phyloP scores from a whole-genome alignment of 805 yeast species.

The Zygotorulaspora chibaensis region DNA sequence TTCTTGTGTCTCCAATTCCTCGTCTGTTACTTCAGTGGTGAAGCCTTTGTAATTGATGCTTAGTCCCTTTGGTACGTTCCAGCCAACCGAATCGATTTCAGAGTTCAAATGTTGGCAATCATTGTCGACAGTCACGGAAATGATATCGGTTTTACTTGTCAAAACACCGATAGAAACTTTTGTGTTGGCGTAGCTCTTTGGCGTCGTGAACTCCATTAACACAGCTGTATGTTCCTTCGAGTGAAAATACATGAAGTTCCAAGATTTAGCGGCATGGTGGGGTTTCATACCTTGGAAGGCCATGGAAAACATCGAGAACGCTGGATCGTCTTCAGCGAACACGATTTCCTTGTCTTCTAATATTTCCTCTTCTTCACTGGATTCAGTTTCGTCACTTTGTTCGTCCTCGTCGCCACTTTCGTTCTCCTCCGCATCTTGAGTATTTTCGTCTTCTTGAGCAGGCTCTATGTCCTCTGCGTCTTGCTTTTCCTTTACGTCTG shows the following conservation, averaged over 20 bases:
- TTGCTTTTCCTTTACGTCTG: constrained; percentile 8
- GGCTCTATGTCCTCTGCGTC: constrained; percentile 7
- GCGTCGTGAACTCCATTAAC: constrained; percentile 94
- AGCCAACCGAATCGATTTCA: constrained; percentile 73
- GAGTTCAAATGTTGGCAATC: constrained; percentile 54
- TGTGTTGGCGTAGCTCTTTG: constrained; percentile 79
- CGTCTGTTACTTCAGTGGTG: constrained; percentile 42
- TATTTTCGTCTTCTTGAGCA: constrained; percentile 5
- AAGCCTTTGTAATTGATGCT: constrained; percentile 54
- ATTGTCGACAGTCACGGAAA: constrained; percentile 64
- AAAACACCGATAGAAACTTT: constrained; percentile 77
- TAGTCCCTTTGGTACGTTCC: constrained; percentile 79
- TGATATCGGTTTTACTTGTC: constrained; percentile 56
- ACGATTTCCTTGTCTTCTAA: constrained; percentile 23
- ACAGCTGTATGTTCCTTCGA: constrained; percentile 69
- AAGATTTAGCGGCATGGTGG: constrained; percentile 94
- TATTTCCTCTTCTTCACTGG: constrained; percentile 14
- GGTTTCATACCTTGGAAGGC: constrained; percentile 99
- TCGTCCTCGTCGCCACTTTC: constrained; percentile 15
- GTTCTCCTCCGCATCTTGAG: constrained; percentile 13
- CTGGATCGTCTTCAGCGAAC: constrained; percentile 28
- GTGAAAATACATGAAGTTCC: constrained; percentile 93
- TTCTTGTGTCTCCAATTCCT: constrained; percentile 34
- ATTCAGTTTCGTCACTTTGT: constrained; percentile 1
- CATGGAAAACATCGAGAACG: constrained; percentile 78